Evolutionary conservation across 352 stramenopile genomes (phyloP).

Genomic region (Saprolegnia diclina): DNA sequence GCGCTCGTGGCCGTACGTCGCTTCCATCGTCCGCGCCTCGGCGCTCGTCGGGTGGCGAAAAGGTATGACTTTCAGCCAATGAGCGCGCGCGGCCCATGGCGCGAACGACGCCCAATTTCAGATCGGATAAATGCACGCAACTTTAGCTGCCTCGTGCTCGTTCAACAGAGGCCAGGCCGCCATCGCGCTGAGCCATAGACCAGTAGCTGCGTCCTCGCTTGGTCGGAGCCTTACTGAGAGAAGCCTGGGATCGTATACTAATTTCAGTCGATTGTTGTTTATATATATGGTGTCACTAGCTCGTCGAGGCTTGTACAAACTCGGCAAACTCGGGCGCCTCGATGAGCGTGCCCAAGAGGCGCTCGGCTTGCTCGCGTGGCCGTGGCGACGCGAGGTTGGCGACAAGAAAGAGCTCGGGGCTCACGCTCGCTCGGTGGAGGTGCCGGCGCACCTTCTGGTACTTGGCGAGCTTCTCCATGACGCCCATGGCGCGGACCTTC

Average conservation of each 20-base stretch:
- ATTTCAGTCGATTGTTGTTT: too few species aligned
- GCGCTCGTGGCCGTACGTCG: slow-evolving; percentile 8
- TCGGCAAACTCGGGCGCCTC: slow-evolving; percentile 16
- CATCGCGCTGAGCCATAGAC: background rate
- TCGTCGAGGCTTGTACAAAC: slow-evolving; percentile 19
- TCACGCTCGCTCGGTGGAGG: slow-evolving; percentile 14
- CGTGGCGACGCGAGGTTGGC: slow-evolving; percentile 2
- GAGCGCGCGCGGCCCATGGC: background rate
- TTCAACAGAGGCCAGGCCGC: background rate
- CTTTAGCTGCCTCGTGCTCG: background rate
- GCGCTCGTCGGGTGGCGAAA: background rate
- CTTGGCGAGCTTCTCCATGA: slow-evolving; percentile 21
- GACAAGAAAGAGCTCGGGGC: slow-evolving; percentile 24
- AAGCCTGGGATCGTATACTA: too few species aligned
- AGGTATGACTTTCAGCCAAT: slow-evolving; percentile 3
- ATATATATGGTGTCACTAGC: too few species aligned
- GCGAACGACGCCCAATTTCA: background rate
- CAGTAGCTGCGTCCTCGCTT: background rate
- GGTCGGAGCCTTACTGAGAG: too few species aligned
- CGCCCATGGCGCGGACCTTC: slow-evolving; percentile 21
- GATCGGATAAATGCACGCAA: background rate
- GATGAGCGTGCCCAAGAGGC: slow-evolving; percentile 8
- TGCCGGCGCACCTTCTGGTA: slow-evolving; percentile 10
- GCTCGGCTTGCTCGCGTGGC: slow-evolving; percentile 20
- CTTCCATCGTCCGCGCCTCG: background rate